phyloP scores from a whole-genome alignment of 192 early-diverging fungal genomes.

The Umbelopsis isabellina region DNA sequence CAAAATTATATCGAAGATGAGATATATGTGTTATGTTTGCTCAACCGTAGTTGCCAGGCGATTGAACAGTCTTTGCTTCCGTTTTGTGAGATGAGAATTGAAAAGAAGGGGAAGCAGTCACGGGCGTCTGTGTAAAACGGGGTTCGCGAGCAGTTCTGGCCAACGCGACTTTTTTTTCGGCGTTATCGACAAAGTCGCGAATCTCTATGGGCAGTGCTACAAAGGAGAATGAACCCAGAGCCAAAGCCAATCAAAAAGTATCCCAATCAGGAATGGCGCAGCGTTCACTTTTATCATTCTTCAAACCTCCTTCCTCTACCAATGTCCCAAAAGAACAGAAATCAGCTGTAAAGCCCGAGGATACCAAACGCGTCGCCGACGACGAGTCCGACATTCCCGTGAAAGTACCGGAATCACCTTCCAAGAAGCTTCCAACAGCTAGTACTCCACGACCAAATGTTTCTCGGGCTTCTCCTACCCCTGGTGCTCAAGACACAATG shows the following conservation, averaged over 20 bases:
- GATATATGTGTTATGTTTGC: no score
- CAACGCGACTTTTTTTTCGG: conserved; percentile 6
- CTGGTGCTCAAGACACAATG: conserved; percentile 4
- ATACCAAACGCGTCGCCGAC: conserved; percentile 3
- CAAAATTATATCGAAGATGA: no score
- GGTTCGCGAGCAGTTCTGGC: no score
- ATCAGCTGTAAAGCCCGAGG: neutral
- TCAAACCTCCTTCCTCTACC: conserved; percentile 7
- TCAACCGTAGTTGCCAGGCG: no score
- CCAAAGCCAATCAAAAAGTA: conserved; percentile 16
- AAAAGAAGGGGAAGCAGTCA: no score
- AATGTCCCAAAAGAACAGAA: neutral
- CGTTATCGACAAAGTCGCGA: neutral
- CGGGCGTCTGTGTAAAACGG: no score
- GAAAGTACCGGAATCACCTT: conserved; percentile 4
- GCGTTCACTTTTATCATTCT: conserved; percentile 9
- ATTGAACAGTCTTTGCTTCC: no score
- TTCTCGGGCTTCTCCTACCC: neutral
- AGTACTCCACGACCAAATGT: neutral
- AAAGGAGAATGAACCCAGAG: conserved; percentile 22
- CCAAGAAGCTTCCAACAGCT: conserved; percentile 6
- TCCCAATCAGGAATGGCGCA: conserved; percentile 12
- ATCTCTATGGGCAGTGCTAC: conserved; percentile 13
- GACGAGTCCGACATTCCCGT: conserved; percentile 1
- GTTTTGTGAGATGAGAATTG: no score